Conservation (phyloP, 1,284 basidiomycete genomes). For the Laetiporus sulphureus region DNA sequence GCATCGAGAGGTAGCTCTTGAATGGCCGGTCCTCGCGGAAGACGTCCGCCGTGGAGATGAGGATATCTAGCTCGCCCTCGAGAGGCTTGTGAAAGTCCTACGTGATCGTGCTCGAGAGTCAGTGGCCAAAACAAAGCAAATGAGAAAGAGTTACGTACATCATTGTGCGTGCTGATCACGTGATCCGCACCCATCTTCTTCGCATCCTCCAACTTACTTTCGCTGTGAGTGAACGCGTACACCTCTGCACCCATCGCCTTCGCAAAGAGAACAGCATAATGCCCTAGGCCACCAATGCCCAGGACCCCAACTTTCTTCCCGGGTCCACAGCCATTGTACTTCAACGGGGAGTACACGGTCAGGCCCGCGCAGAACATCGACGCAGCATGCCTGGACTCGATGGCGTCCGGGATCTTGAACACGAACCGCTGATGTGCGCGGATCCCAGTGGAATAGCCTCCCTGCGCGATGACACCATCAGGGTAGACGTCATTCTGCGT, state of each 20-base stretch:
- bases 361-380: constrained; percentile 58
- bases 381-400: constrained; percentile 42
- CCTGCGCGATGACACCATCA: constrained; percentile 44
- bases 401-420: constrained; percentile 55
- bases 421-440: constrained; percentile 62
- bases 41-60: constrained; percentile 42
- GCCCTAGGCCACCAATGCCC: constrained; percentile 51
- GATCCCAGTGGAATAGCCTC: constrained; percentile 60
- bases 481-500: constrained; percentile 40
- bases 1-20: constrained; percentile 33
- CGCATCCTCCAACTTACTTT: constrained; percentile 53
- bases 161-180: constrained; percentile 36
- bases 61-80: constrained; percentile 46
- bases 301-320: constrained; percentile 63
- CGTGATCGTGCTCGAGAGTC: not conserved
- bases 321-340: constrained; percentile 49
- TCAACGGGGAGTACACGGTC: constrained; percentile 59
- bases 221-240: constrained; percentile 55
- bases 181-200: constrained; percentile 51
- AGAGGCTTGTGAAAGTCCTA: constrained; percentile 36
- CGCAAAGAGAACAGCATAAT: constrained; percentile 16
- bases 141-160: constrained; percentile 16
- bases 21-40: constrained; percentile 16
- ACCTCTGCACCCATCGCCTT: constrained; percentile 37
- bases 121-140: not conserved